Evolutionary conservation across 164 flowering plant genomes (phyloP).

Genomic region (Tinospora cordifolia): DNA sequence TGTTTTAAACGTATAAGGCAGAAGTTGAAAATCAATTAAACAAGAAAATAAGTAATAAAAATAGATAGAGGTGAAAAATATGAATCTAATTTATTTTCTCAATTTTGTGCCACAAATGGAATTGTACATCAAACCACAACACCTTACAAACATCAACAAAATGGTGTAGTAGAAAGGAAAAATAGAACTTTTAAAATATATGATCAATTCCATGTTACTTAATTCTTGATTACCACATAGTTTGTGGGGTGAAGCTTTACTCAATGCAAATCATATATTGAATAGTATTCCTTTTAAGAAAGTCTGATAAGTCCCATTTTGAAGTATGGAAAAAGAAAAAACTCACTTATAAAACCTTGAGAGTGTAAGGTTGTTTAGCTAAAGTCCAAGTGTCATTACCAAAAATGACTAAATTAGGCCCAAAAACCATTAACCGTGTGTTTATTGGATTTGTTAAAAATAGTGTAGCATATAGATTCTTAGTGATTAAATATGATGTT

Average conservation of each 20-base stretch:
- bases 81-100: too few species aligned
- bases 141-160: constrained; percentile 6
- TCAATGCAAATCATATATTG: background rate
- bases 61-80: too few species aligned
- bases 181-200: background rate
- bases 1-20: background rate
- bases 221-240: too few species aligned
- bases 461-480: background rate
- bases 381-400: background rate
- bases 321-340: background rate
- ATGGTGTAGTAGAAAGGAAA: too few species aligned
- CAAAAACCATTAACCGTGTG: background rate
- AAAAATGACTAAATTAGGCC: background rate
- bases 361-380: too few species aligned
- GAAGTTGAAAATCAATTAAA: too few species aligned
- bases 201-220: background rate
- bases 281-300: background rate
- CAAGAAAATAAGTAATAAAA: too few species aligned
- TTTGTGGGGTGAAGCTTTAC: constrained; percentile 1
- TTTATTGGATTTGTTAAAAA: background rate
- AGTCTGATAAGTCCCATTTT: background rate
- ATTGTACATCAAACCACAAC: background rate
- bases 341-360: too few species aligned
- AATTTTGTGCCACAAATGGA: background rate
- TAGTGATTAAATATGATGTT: background rate